These are phyloP conservation scores for Senna tora DNA, from an alignment of 306 rosid species.

Conservation along the genomic window DNA sequence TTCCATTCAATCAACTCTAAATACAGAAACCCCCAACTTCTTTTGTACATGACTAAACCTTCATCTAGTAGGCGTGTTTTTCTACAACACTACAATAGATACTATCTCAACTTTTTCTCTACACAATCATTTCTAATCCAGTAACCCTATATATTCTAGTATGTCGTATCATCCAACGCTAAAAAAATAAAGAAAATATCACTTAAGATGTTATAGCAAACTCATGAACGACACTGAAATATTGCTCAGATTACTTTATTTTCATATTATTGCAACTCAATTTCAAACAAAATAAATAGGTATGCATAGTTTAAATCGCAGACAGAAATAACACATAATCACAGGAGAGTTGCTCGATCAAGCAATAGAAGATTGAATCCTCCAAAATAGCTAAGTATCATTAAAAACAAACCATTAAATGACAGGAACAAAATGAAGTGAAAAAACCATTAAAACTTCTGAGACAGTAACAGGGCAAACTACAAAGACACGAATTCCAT, in stretches of 20 bases:
- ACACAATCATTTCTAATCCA: too few relatives aligned
- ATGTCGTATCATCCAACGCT: too few relatives aligned
- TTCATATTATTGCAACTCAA: neutral
- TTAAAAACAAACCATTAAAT: neutral
- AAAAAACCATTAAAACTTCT: conserved; percentile 34
- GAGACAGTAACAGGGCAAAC: conserved; percentile 30
- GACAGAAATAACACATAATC: neutral
- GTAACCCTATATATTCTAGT: too few relatives aligned
- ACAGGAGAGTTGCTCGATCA: neutral
- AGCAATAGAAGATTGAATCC: neutral
- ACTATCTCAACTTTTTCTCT: too few relatives aligned
- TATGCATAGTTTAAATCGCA: conserved; percentile 1
- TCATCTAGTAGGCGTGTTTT: too few relatives aligned
- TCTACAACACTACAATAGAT: too few relatives aligned
- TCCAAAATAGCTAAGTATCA: neutral
- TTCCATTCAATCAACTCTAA: too few relatives aligned
- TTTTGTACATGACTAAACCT: too few relatives aligned
- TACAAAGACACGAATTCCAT: conserved; percentile 21
- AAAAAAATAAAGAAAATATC: too few relatives aligned
- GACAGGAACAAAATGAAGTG: neutral
- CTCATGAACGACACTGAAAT: neutral
- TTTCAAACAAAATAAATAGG: neutral
- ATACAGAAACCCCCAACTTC: too few relatives aligned
- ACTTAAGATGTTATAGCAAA: too few relatives aligned
- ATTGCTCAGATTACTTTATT: neutral